phyloP scores from a whole-genome alignment of 345 rosid genomes.

The Brassica carinata region DNA sequence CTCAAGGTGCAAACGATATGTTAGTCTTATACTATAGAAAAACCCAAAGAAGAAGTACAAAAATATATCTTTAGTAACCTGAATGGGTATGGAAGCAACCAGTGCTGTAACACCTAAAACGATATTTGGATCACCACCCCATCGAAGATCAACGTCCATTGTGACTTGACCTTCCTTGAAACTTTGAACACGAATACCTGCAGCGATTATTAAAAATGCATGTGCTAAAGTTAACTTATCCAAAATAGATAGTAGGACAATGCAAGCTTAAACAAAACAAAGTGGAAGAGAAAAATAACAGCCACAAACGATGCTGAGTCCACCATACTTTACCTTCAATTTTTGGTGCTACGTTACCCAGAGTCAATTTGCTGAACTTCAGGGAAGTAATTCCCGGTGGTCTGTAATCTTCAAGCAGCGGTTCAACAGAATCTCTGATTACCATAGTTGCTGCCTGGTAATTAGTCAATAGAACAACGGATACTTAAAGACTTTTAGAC shows the following conservation, averaged over 20 bases:
- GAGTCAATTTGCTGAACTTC: constrained; percentile 83
- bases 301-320: constrained; percentile 12
- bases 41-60: constrained; percentile 10
- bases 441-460: constrained; percentile 89
- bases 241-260: constrained; percentile 4
- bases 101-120: constrained; percentile 89
- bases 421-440: constrained; percentile 95
- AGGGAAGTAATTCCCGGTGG: constrained; percentile 95
- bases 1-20: not conserved
- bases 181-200: constrained; percentile 98
- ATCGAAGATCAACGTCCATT: constrained; percentile 96
- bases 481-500: constrained; percentile 13
- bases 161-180: constrained; percentile 93
- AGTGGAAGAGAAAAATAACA: not conserved
- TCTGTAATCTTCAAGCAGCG: constrained; percentile 90
- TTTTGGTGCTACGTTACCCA: constrained; percentile 96
- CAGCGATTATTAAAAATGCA: constrained; percentile 35
- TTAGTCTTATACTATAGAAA: constrained; percentile 7
- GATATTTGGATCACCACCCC: constrained; percentile 99
- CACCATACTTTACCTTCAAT: constrained; percentile 72
- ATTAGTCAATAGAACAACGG: constrained; percentile 33
- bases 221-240: constrained; percentile 8
- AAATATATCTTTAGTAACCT: constrained; percentile 50
- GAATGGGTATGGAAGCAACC: constrained; percentile 98
- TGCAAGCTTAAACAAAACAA: constrained; percentile 13